phyloP scores from a whole-genome alignment of 345 rosid species.

The Boechera retrofracta region DNA sequence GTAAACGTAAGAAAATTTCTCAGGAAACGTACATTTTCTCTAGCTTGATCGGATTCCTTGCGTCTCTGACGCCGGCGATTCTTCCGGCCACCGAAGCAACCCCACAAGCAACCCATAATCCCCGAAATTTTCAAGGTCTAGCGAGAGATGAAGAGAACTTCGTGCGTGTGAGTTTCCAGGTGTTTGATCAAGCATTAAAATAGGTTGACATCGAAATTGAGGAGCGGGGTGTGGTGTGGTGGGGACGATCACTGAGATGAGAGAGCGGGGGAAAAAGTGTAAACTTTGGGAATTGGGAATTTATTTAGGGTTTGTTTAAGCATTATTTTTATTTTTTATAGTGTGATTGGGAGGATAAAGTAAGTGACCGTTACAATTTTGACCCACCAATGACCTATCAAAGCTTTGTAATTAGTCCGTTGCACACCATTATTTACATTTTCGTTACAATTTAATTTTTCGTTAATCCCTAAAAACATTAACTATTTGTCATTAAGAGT shows the following conservation, averaged over 20 bases:
- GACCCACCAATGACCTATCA: slow-evolving; percentile 31
- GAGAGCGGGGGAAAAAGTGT: slow-evolving; percentile 52
- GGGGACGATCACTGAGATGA: slow-evolving; percentile 35
- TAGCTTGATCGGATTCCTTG: slow-evolving; percentile 56
- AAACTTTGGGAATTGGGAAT: slow-evolving; percentile 34
- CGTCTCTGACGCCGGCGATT: slow-evolving; percentile 58
- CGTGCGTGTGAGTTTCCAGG: slow-evolving; percentile 13
- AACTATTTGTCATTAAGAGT: not conserved
- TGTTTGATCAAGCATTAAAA: slow-evolving; percentile 23
- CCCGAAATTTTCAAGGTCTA: slow-evolving; percentile 3
- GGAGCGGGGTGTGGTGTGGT: slow-evolving; percentile 31
- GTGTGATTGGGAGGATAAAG: slow-evolving; percentile 31
- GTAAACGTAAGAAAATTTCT: not conserved
- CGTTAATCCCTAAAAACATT: not conserved
- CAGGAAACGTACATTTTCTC: slow-evolving; percentile 49
- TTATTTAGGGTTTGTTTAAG: slow-evolving; percentile 32
- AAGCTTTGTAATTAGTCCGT: not conserved
- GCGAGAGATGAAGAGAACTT: slow-evolving; percentile 23
- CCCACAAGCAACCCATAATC: slow-evolving; percentile 81
- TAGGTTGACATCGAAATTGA: slow-evolving; percentile 43
- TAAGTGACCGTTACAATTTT: slow-evolving; percentile 66
- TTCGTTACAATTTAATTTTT: not conserved
- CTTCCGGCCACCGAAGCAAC: slow-evolving; percentile 85
- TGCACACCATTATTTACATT: not conserved
- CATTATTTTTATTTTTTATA: not conserved